Evolutionary conservation across 2,329 filamentous ascomycete genomes (phyloP), one percentile per base, ranked within the genome.

Genomic region (Stagonosporopsis chrysanthemi): DNA sequence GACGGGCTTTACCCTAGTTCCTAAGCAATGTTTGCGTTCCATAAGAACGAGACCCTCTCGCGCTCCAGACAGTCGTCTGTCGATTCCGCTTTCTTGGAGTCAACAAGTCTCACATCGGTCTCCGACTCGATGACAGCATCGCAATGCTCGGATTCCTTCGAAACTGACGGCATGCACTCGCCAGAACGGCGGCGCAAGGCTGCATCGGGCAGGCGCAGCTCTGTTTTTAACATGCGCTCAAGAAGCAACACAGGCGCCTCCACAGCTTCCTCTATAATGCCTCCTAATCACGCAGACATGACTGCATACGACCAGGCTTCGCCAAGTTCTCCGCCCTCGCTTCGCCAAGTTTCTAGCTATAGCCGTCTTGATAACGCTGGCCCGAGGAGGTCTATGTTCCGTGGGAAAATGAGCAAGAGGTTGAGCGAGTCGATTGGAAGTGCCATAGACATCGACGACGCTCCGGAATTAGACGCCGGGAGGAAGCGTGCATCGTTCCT

Each of bases 221-320:
- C 74, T 9, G 70, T 78, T 2, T 77, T 78, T 52, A 74, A 68
- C 22, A 57, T 76, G 29, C 71, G 75, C 35, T 73, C 74, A 7
- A 66, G 75, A 48, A 77, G 75, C 41, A 77, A 77, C 23, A 78
- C 75, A 7, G 65, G 69, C 31, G 66, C 64, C 15, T 77, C 75
- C n/a, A 65, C 63, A n/a, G 62, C 67, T 8, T 74, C 73, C 23
- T 73, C 70, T 6, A 24, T 69, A 36, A 51, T 64, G 12, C 70
- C 69, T 33, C 56, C 66, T 11, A 61, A 60, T 33, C 62, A 68
- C 50, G 49, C 63, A 38, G 64, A 60, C 41, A 72, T 71, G 69
- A 58, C 65, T 38, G 58, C 43, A 2, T 49, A 57, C 44, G 33
- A 52, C 35, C 38, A 49, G 15, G 23, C 60, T 12, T 43, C 64